Percentiles rank a stretch among this genome's conserved stretches.
These are phyloP conservation scores for Macrocybe sp. DNA, from an alignment of 1,284 basidiomycete genomes.

Conservation along the genomic window DNA sequence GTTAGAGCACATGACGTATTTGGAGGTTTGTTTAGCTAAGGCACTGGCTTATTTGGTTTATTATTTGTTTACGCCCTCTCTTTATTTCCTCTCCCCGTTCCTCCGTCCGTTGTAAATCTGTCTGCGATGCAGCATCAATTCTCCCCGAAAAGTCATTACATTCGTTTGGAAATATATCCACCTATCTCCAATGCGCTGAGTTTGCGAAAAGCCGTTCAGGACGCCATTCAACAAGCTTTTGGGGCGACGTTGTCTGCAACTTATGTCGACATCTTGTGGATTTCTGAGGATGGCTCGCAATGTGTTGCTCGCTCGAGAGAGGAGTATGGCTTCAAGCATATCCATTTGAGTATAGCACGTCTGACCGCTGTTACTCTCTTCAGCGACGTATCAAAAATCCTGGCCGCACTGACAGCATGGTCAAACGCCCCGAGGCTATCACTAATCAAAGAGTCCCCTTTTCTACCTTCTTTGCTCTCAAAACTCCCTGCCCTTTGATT, in stretches of 20 bases:
- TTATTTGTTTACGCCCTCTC: no score
- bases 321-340: slow-evolving; percentile 17
- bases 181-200: slow-evolving; percentile 17
- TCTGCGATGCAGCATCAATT: slow-evolving; percentile 13
- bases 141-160: slow-evolving; percentile 20
- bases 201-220: slow-evolving; percentile 25
- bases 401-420: slow-evolving; percentile 23
- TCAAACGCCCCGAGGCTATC: slow-evolving; percentile 22
- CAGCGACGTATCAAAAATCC: slow-evolving; percentile 26
- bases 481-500: neutral
- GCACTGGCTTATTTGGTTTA: no score
- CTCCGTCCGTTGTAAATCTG: neutral
- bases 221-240: slow-evolving; percentile 24
- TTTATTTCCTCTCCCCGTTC: slow-evolving; percentile 8
- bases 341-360: neutral
- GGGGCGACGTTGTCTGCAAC: slow-evolving; percentile 22
- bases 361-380: neutral
- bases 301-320: slow-evolving; percentile 23
- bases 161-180: slow-evolving; percentile 24
- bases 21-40: no score
- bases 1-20: no score
- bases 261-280: slow-evolving; percentile 30
- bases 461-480: slow-evolving; percentile 26
- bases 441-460: slow-evolving; percentile 27
- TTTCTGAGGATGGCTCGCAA: slow-evolving; percentile 22